These are phyloP conservation scores for Penicillium paradoxum DNA, from an alignment of 495 filamentous ascomycete genomes.

Conservation along the genomic window DNA sequence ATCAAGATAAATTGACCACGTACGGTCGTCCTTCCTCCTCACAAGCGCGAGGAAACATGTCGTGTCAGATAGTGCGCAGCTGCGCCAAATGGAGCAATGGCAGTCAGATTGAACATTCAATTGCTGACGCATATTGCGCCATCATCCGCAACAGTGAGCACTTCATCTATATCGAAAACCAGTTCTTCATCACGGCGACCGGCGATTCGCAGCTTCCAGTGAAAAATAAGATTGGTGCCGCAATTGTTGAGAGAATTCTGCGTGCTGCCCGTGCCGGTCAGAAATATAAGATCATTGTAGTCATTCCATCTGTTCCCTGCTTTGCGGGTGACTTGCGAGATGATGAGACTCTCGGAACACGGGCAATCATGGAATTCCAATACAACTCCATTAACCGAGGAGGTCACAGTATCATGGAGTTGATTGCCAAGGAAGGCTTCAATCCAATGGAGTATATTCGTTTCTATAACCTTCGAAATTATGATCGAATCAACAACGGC, in stretches of 20 bases:
- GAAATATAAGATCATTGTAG: conserved; percentile 77
- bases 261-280: conserved; percentile 66
- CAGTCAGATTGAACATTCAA: conserved; percentile 70
- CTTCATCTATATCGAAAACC: conserved; percentile 94
- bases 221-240: conserved; percentile 79
- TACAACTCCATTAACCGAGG: conserved; percentile 88
- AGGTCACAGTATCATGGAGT: conserved; percentile 80
- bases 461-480: conserved; percentile 93
- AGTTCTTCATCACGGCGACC: conserved; percentile 96
- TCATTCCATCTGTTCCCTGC: conserved; percentile 83
- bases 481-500: conserved; percentile 81
- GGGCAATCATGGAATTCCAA: conserved; percentile 96
- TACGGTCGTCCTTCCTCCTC: conserved; percentile 21
- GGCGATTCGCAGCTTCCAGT: conserved; percentile 70
- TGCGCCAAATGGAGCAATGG: conserved; percentile 70
- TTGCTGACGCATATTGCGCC: conserved; percentile 82
- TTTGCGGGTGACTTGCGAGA: conserved; percentile 85
- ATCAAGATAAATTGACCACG: conserved; percentile 36
- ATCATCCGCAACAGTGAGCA: conserved; percentile 76
- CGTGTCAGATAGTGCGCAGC: conserved; percentile 66
- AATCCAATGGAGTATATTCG: conserved; percentile 77
- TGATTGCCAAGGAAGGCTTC: conserved; percentile 64
- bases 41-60: conserved; percentile 45
- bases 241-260: conserved; percentile 83
- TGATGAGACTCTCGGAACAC: conserved; percentile 75